Evolutionary conservation across 148 eudicot species (phyloP), one percentile per base, ranked within the genome.

Genomic region (Diospyros lotus): DNA sequence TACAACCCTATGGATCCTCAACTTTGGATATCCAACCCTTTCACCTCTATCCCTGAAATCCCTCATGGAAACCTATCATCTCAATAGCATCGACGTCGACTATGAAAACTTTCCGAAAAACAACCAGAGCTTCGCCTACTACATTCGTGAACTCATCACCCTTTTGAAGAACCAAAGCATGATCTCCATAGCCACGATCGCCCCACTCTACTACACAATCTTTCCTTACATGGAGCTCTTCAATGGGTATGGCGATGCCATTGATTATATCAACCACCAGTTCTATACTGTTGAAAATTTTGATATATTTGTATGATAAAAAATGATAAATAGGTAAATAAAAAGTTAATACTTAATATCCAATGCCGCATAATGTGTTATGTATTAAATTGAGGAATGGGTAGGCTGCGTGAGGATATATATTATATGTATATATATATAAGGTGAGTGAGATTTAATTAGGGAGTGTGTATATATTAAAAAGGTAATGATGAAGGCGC

Each of bases 191-290:
- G 87, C 87, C 0, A 84, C 82, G 4, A 79, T 84, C 4, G 82
- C 84, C 8, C 83, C 83, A 2, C 81, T 63, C 17, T 68, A 77
- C 53, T 41, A 4, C 64, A 84, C 87, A 0, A 66, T 60, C 0
- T 3, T 67, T 14, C 87, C 84, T 39, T 84, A 79, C n/a, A 71
- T 79, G 9, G 58, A 75, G 28, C 80, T 84, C 0, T 76, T 46
- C 48, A 40, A 75, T 0, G 18, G 51, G 2, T 84, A 84, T 41
- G 80, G 82, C 8, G 73, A 63, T 73, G 81, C 66, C 4, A 81
- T 81, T 5, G 84, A 84, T n/a, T 84, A 81, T 44, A 85, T 84
- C 15, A 84, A 84, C 46, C 60, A 84, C 12, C 87, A 84, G 52
- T 84, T 84, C 14, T 84, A 84, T 12, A 84, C 87, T 0, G 84